Conservation (phyloP, 768 basidiomycete species). For the Fistulinella prunicolor region DNA sequence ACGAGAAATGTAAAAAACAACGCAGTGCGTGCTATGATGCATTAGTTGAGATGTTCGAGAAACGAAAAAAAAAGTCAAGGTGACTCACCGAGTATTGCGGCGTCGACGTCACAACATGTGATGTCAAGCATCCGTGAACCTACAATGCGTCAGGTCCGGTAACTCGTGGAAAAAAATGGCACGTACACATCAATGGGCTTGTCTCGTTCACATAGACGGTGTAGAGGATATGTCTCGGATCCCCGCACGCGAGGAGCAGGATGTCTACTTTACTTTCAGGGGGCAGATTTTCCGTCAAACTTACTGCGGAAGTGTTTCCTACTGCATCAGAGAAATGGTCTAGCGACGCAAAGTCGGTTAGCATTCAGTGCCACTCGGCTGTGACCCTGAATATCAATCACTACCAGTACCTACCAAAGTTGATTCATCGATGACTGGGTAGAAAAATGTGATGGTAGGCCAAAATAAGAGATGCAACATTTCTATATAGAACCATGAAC, state of each 20-base stretch:
- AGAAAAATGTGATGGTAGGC: conserved; percentile 41
- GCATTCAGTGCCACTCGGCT: too few relatives aligned
- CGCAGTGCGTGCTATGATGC: conserved; percentile 24
- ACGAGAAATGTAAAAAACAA: conserved; percentile 27
- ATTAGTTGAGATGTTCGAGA: background rate
- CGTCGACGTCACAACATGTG: conserved; percentile 31
- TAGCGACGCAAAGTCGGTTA: too few relatives aligned
- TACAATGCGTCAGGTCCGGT: background rate
- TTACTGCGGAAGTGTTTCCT: conserved; percentile 55
- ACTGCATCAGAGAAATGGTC: conserved; percentile 29
- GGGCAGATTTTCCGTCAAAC: conserved; percentile 44
- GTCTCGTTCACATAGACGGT: conserved; percentile 33
- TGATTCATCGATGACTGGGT: too few relatives aligned
- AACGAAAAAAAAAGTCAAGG: background rate
- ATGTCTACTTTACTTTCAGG: conserved; percentile 38
- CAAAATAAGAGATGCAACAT: conserved; percentile 20
- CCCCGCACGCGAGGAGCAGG: conserved; percentile 56
- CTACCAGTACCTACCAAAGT: too few relatives aligned
- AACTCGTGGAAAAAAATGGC: background rate
- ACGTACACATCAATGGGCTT: conserved; percentile 8
- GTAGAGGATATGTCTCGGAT: conserved; percentile 50
- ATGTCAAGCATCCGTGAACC: conserved; percentile 21
- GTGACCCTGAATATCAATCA: too few relatives aligned
- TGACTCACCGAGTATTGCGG: conserved; percentile 27
- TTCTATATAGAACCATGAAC: background rate